Evolutionary conservation across 805 yeast genomes (phyloP), one percentile per base, ranked within the genome.

Genomic region (Candida ascalaphidarum): DNA sequence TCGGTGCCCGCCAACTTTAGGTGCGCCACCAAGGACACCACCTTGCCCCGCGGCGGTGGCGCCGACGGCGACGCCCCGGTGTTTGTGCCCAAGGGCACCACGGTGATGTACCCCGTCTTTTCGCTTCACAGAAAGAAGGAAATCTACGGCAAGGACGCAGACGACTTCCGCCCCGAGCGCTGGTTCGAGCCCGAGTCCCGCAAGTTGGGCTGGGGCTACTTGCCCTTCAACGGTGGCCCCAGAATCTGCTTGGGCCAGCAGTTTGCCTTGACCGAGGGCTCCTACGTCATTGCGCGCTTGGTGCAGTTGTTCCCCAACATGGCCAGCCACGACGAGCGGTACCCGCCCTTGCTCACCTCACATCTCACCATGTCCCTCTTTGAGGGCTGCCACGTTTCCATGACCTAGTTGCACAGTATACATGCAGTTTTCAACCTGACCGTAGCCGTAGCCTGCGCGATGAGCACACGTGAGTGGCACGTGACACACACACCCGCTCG

Each of bases 91-190:
- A 40, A 40, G 31, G 44, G 44, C n/a, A 35, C 40, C n/a, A 33
- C 40, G 16, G 40, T 40, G 14, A 40, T 36, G 2, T 40, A 40
- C 36, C 16, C 38, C 2, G 35, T 37, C 3, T 40, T 37, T 26
- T 21, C 22, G 13, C 31, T 37, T 3, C 44, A 40, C 55, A 23
- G 43, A 46, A 35, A 47, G 27, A 31, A 43, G 23, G 50, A 30
- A 11, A 35, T 26, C 25, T 59, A 55, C 35, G 66, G 66, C 19
- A 38, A 52, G 30, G 65, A 59, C 34, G 48, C 60, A 11, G 34
- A 36, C 1, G 51, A 23, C 4, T 59, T 57, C 41, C 50, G 49
- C 26, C 65, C 66, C 4, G 64, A 59, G 34, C 49, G 66, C 40
- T 59, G 66, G 66, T 40, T 41, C 14, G 40, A 40, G 13, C 40